Evolutionary conservation across 805 yeast species (phyloP), one percentile per base, ranked within the genome.

Genomic region (Metschnikowia bowlesiae): DNA sequence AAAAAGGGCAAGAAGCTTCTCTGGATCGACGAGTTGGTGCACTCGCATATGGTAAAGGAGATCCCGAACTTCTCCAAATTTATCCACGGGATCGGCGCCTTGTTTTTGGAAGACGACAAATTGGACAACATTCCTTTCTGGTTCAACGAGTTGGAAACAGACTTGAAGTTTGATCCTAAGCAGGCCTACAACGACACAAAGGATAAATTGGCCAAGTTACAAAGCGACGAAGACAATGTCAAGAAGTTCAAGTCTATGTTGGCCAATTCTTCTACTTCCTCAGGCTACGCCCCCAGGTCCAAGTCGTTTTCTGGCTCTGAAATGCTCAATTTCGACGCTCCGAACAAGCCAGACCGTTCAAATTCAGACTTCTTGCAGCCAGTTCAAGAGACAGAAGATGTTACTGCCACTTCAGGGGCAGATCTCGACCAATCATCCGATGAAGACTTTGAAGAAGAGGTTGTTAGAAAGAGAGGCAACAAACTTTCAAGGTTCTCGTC

Each of bases 31-130:
- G 99, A 92, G 55, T 78, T 92, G 61, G 84, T 89, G 31, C 82
- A 83, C 50, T 56, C 61, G 11, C 91, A 89, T 62, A 75, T 92
- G 59, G 96, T 90, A 44, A 90, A 89, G 64, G 97, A 90, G 66
- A 91, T 92, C 53, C 97, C 97, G 49, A 87, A 88, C 62, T 92
- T 92, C 63, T 88, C 96, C 46, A 89, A 90, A 69, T 92, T 87
- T 65, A 79, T 92, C 58, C 99, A 92, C 66, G 98, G 98, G 70
- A 82, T 90, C 51, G 90, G 97, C 5, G 78, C 89, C 2, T 76
- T 92, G 54, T 92, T 84, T 64, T 81, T 89, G 48, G 98, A 92
- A 63, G 94, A 89, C 65, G 97, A 92, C 61, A 85, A 86, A 58
- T 78, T 92, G 63, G 96, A 89, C 64, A 83, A 85, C 55, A 76